These are phyloP conservation scores for Nannochloropsis gaditana DNA, from an alignment of 108 stramenopile genomes.

Conservation along the genomic window DNA sequence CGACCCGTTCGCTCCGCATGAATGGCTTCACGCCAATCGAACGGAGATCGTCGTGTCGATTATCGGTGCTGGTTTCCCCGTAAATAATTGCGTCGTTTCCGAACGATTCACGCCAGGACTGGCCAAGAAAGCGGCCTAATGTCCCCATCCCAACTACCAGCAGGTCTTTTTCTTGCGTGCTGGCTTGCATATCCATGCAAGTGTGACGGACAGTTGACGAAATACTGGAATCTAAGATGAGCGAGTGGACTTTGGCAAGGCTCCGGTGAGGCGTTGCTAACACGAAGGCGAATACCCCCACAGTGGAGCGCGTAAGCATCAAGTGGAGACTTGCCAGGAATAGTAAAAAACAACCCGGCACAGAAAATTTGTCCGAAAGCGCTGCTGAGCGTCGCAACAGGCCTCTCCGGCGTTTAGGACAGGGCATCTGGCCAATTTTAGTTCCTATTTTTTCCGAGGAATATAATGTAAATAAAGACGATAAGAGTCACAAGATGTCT, in stretches of 20 bases:
- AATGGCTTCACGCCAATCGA: slow-evolving; percentile 22
- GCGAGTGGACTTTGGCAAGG: background rate
- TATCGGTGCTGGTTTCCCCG: slow-evolving; percentile 33
- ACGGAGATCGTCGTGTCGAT: slow-evolving; percentile 24
- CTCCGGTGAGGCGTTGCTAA: background rate
- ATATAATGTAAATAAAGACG: too few species aligned
- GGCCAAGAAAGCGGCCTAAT: background rate
- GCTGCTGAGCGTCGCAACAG: too few species aligned
- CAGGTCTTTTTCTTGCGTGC: background rate
- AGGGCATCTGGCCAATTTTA: too few species aligned
- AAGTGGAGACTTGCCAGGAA: background rate
- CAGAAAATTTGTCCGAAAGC: too few species aligned
- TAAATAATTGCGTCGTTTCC: slow-evolving; percentile 28
- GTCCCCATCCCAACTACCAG: background rate
- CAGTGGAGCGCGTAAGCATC: background rate
- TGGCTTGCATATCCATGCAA: background rate
- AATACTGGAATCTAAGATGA: background rate
- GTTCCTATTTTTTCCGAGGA: too few species aligned
- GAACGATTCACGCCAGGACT: background rate
- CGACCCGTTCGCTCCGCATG: slow-evolving; percentile 21
- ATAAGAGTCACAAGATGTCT: too few species aligned
- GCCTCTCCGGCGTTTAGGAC: too few species aligned
- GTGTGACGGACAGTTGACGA: background rate
- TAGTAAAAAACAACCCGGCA: background rate
- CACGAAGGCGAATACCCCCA: background rate